These are phyloP conservation scores for Annulohypoxylon stygium DNA, from an alignment of 495 filamentous ascomycete species.

Conservation along the genomic window DNA sequence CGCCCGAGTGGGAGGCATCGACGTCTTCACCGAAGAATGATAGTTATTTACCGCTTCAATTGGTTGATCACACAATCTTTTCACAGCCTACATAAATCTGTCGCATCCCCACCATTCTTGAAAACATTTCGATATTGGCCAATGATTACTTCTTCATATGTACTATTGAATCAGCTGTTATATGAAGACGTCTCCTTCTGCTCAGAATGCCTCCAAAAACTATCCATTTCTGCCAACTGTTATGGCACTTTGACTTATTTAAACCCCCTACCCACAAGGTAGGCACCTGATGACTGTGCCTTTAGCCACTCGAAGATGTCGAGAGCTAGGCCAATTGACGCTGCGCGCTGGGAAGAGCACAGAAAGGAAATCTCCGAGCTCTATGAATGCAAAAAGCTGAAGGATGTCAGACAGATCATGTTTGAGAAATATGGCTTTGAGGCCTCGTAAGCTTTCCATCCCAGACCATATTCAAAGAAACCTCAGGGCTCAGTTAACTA, in stretches of 20 bases:
- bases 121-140: not conserved
- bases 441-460: not conserved
- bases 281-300: not conserved
- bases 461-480: not conserved
- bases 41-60: not conserved
- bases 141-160: not conserved
- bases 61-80: not conserved
- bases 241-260: too few species aligned
- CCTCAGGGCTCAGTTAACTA: not conserved
- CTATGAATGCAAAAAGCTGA: not conserved
- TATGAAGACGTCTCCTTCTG: not conserved
- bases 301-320: not conserved
- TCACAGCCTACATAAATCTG: not conserved
- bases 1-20: too few species aligned
- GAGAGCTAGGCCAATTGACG: not conserved
- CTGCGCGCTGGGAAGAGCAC: not conserved
- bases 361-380: not conserved
- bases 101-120: not conserved
- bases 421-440: not conserved
- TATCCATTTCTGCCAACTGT: not conserved
- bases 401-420: not conserved
- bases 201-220: not conserved
- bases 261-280: not conserved
- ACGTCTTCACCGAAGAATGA: too few species aligned
- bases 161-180: not conserved